Conservation (phyloP, 208 protist species). For the Herpetomonas samuelpessoai region DNA sequence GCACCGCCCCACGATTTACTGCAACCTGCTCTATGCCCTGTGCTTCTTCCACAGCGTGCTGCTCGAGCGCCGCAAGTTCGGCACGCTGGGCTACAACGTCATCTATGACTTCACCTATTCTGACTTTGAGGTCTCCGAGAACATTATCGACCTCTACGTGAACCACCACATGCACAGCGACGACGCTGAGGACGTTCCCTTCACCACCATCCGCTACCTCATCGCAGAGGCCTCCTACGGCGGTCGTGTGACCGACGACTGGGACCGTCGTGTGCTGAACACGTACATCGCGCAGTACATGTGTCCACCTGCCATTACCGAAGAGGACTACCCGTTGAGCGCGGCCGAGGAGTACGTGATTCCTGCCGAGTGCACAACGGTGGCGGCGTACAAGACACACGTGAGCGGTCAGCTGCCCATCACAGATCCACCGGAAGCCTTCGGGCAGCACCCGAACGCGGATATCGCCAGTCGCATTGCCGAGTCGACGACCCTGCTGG, state of each 20-base stretch:
- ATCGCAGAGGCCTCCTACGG: slow-evolving; percentile 98
- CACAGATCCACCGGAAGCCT: slow-evolving; percentile 96
- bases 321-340: slow-evolving; percentile 88
- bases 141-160: slow-evolving; percentile 91
- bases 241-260: slow-evolving; percentile 98
- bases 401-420: slow-evolving; percentile 93
- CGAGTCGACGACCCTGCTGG: slow-evolving; percentile 91
- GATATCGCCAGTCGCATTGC: slow-evolving; percentile 97
- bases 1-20: slow-evolving; percentile 88
- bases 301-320: slow-evolving; percentile 69
- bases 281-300: slow-evolving; percentile 98
- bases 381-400: slow-evolving; percentile 91
- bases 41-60: slow-evolving; percentile 98
- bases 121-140: slow-evolving; percentile 96
- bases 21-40: slow-evolving; percentile 95
- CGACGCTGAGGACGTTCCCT: slow-evolving; percentile 89
- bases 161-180: slow-evolving; percentile 67
- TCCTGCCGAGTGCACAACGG: slow-evolving; percentile 83
- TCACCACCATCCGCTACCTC: slow-evolving; percentile 97
- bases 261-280: slow-evolving; percentile 96
- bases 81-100: slow-evolving; percentile 98
- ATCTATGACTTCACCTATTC: slow-evolving; percentile 98
- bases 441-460: slow-evolving; percentile 98
- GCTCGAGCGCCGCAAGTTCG: slow-evolving; percentile 98
- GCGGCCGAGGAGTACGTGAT: slow-evolving; percentile 87